phyloP scores from a whole-genome alignment of 2,329 filamentous ascomycete species.

The Colletotrichum gloeosporioides region DNA sequence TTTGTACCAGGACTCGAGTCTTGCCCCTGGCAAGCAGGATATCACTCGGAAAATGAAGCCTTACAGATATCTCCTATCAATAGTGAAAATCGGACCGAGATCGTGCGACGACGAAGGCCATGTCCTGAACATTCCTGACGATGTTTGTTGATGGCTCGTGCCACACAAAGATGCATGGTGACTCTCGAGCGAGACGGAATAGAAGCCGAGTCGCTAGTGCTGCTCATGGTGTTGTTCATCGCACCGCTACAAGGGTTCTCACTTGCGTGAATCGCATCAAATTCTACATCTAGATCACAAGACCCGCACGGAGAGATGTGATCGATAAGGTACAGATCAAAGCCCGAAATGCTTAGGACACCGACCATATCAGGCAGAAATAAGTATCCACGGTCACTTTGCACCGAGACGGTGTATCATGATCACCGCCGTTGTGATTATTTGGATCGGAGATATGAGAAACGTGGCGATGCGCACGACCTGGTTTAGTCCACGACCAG shows the following conservation, averaged over 20 bases:
- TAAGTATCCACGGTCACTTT: not conserved
- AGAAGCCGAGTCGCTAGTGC: not conserved
- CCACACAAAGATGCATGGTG: not conserved
- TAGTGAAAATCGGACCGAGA: not conserved
- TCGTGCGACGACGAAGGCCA: not conserved
- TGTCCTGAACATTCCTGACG: not conserved
- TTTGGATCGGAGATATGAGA: not conserved
- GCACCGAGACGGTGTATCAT: not conserved
- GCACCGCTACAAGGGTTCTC: not conserved
- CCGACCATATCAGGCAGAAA: not conserved
- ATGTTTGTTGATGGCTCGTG: not conserved
- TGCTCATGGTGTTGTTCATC: not conserved
- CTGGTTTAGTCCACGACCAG: fast-evolving
- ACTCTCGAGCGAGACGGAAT: not conserved
- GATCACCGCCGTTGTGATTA: not conserved
- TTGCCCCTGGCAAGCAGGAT: not conserved
- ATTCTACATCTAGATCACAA: not conserved
- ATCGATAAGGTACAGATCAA: not conserved
- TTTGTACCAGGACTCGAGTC: not conserved
- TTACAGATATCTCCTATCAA: not conserved
- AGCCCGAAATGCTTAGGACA: not conserved
- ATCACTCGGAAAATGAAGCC: not conserved
- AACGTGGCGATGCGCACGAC: not conserved
- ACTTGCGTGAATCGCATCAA: not conserved
- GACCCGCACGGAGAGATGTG: not conserved